Evolutionary conservation across 2,329 filamentous ascomycete genomes (phyloP), one percentile per base, ranked within the genome.

Genomic region (Didymella lethalis): DNA sequence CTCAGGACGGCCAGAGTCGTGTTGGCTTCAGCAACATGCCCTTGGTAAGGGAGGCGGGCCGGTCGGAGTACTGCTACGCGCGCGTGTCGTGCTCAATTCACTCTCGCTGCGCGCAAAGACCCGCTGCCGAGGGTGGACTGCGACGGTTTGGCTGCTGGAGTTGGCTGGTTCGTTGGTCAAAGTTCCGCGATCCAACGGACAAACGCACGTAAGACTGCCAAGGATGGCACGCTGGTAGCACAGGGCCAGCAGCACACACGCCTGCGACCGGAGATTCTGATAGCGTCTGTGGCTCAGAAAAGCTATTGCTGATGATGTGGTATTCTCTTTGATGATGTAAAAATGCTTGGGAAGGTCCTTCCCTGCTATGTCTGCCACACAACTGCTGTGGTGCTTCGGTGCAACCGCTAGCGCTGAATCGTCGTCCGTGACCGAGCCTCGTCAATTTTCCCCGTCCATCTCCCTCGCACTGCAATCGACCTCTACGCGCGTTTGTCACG

Each of bases 1-100:
- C 71, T 73, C 68, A 66, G 64, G 68, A 66, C 65, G 55, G 66
- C 62, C 65, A 59, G 40, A 59, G 67, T 67, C 54, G 66, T 69
- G 46, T 46, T 54, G 56, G 49, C 29, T 48, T 26, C 41, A 43
- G 41, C 50, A 43, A 26, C 56, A 54, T 59, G 56, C 56, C 45
- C 56, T 38, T 29, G 36, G 52, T 25, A 48, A 48, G 43, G 47
- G 18, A 31, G 43, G 59, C 54, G 44, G 40, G 31, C 36, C 46
- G 38, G n/a, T 26, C n/a, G 12, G 7, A 1, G 11, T 16, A 5
- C 45, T 10, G 5, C 3, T 34, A n/a, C 36, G 47, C 54, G 47
- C 54, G 47, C 31, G 41, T 51, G 29, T 26, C 23, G 25, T 52
- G 48, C 44, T 45, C 40, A 41, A 46, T 40, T 41, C 11, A 28